These are phyloP conservation scores for Gossypioides kirkii DNA, from an alignment of 345 rosid species.

Conservation along the genomic window DNA sequence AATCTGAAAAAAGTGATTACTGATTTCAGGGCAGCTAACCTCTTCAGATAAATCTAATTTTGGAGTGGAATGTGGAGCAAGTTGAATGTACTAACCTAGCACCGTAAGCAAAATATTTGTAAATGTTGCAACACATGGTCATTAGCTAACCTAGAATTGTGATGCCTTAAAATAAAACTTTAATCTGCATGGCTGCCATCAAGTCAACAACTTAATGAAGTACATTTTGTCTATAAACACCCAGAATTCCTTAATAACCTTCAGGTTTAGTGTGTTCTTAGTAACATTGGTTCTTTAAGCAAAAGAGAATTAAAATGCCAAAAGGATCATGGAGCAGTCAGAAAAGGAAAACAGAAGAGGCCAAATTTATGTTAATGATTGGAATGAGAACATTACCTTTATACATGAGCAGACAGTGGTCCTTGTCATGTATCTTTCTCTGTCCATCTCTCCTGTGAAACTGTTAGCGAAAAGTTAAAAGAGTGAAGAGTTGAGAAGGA, in stretches of 20 bases:
- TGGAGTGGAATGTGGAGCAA: neutral
- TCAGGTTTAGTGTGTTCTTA: neutral
- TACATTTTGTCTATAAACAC: neutral
- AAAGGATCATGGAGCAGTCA: constrained; percentile 6
- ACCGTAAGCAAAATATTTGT: too few species aligned
- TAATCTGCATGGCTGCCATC: neutral
- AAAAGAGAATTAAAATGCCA: neutral
- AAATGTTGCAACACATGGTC: neutral
- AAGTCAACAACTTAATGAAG: neutral
- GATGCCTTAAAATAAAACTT: neutral
- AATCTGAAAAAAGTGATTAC: neutral
- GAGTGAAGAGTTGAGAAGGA: constrained; percentile 17
- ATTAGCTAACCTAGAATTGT: neutral
- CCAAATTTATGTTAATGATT: constrained; percentile 9
- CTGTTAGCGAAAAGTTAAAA: neutral
- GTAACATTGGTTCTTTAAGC: neutral
- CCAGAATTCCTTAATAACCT: neutral
- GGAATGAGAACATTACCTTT: constrained; percentile 22
- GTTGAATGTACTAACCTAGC: neutral
- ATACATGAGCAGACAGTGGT: constrained; percentile 9
- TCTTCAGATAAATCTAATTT: neutral
- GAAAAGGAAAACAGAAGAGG: neutral
- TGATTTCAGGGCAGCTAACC: neutral
- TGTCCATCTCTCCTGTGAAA: constrained; percentile 5
- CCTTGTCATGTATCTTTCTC: neutral